phyloP scores from a whole-genome alignment of 2,329 filamentous ascomycete species.

The Pseudophaeomoniella oleicola region DNA sequence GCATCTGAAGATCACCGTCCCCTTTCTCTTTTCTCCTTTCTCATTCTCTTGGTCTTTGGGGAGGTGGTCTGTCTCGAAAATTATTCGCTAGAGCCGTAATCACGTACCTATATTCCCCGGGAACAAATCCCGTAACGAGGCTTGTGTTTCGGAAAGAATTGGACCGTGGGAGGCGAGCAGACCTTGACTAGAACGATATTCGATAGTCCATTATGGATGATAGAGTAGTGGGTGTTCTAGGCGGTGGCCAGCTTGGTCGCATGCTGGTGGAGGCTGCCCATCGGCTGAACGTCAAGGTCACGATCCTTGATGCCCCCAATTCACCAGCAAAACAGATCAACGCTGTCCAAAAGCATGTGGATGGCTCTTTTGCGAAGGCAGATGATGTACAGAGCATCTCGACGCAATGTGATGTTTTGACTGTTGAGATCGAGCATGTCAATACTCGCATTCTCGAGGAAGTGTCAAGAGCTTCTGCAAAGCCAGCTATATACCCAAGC shows the following conservation, averaged over 20 bases:
- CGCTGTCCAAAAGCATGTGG: constrained; percentile 50
- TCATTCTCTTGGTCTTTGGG: too few species aligned
- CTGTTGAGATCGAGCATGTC: constrained; percentile 87
- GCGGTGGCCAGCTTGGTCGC: constrained; percentile 65
- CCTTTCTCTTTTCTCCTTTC: too few species aligned
- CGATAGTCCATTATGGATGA: constrained; percentile 3
- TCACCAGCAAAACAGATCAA: constrained; percentile 70
- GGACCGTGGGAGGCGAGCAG: too few species aligned
- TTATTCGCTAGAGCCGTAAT: too few species aligned
- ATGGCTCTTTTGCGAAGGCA: constrained; percentile 69
- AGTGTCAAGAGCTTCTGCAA: constrained; percentile 30
- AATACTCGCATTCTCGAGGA: constrained; percentile 70
- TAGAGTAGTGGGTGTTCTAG: constrained; percentile 33
- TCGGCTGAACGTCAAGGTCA: constrained; percentile 61
- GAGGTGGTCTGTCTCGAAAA: too few species aligned
- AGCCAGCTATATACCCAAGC: constrained; percentile 48
- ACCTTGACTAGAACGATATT: too few species aligned
- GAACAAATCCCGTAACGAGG: too few species aligned
- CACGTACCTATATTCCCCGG: too few species aligned
- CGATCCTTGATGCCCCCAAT: constrained; percentile 61
- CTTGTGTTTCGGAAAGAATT: too few species aligned
- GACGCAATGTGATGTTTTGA: constrained; percentile 57
- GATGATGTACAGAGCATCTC: constrained; percentile 63
- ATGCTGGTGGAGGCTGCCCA: constrained; percentile 89
- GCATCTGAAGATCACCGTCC: too few species aligned